Evolutionary conservation across 805 yeast genomes (phyloP), one percentile per base, ranked within the genome.

Genomic region (Wickerhamiella kurtzmanii): DNA sequence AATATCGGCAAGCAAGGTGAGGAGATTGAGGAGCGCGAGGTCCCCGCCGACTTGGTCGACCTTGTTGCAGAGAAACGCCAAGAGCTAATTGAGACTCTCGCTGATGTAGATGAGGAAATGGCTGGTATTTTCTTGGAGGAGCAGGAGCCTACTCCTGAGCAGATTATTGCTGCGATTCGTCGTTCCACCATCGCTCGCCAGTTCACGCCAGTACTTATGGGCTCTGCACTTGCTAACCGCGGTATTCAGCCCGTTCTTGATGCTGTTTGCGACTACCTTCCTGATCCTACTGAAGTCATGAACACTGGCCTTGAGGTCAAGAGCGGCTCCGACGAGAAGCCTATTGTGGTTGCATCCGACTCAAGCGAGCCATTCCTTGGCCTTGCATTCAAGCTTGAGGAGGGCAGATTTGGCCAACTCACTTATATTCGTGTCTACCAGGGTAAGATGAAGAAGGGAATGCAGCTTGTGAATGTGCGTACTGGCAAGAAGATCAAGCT

Each of bases 181-280:
- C 79, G 96, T 60, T 76, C 96, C 44, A 92, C 99, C 17, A 89
- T 89, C 66, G 94, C 88, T 28, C 79, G 96, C 69, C 83, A 76
- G 63, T 92, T 92, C 72, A 86, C 97, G 13, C 98, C 99, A n/a
- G 97, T 92, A n/a, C 72, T 89, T 54, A 92, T 92, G 96, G 99
- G 99, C 19, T 86, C 96, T 44, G 99, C 99, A 17, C 73, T 92
- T 53, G 98, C 97, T 49, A 92, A 92, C 70, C 84, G 80, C 55
- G 96, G 96, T 66, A 75, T 92, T 54, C 99, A 92, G 71, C 88
- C 88, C 19, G 96, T 89, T 35, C 72, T 92, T 57, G 96, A 92
- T 64, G 92, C 96, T 37, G 95, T 92, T 50, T 89, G 89, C 54
- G 96, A 89, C 64, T 92, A 79, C 67, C 74, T 92, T 59, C 99